phyloP scores from a whole-genome alignment of 345 rosid genomes.

The Hypericum androsaemum region DNA sequence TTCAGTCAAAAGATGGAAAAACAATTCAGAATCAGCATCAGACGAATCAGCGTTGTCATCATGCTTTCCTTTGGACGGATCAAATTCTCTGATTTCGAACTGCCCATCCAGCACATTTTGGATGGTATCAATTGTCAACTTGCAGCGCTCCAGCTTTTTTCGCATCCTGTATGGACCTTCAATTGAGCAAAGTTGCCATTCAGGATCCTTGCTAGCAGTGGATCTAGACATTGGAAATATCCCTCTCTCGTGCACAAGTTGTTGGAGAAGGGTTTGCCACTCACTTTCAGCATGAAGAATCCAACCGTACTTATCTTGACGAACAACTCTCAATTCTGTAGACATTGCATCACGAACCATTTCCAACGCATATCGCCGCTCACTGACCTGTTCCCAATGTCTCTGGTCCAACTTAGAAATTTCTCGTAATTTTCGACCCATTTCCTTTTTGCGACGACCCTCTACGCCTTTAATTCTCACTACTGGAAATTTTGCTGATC shows the following conservation, averaged over 20 bases:
- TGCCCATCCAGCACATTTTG: slow-evolving; percentile 70
- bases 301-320: slow-evolving; percentile 99
- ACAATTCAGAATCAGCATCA: slow-evolving; percentile 55
- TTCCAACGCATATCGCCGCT: slow-evolving; percentile 91
- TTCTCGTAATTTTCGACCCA: slow-evolving; percentile 86
- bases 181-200: slow-evolving; percentile 99
- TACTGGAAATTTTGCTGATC: slow-evolving; percentile 91
- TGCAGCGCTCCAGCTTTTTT: slow-evolving; percentile 90
- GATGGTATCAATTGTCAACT: slow-evolving; percentile 65
- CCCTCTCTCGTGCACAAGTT: slow-evolving; percentile 96
- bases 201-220: slow-evolving; percentile 49
- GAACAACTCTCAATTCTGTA: slow-evolving; percentile 95
- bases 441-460: slow-evolving; percentile 86
- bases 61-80: slow-evolving; percentile 40
- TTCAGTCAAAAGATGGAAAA: slow-evolving; percentile 48
- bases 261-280: slow-evolving; percentile 96
- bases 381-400: slow-evolving; percentile 95
- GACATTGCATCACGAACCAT: slow-evolving; percentile 93
- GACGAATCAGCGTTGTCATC: slow-evolving; percentile 54
- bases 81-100: slow-evolving; percentile 64
- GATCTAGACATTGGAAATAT: slow-evolving; percentile 74
- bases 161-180: slow-evolving; percentile 99
- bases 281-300: slow-evolving; percentile 99
- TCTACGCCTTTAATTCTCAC: slow-evolving; percentile 91
- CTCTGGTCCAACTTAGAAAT: slow-evolving; percentile 62